A percentile compares a stretch with the other conserved stretches of the same genome.
Evolutionary conservation across 2,329 filamentous ascomycete species (phyloP).

Genomic region (Proliferodiscus dingleyae): DNA sequence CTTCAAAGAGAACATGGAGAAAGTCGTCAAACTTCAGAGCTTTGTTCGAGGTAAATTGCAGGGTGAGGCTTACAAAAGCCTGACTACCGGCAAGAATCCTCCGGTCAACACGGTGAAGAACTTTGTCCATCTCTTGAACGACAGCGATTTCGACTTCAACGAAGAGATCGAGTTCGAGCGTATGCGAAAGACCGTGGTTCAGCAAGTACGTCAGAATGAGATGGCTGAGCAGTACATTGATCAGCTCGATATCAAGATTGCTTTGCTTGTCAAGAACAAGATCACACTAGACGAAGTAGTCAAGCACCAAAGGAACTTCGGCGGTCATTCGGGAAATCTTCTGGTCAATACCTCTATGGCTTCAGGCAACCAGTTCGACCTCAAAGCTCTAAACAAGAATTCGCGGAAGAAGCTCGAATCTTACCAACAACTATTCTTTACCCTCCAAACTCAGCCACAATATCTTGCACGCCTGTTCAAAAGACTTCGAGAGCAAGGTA

Average conservation of each 20-base stretch:
- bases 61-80: conserved; percentile 94
- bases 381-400: conserved; percentile 96
- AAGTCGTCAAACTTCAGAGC: conserved; percentile 97
- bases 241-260: conserved; percentile 98
- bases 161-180: conserved; percentile 97
- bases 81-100: conserved; percentile 93
- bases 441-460: conserved; percentile 91
- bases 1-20: conserved; percentile 97
- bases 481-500: conserved; percentile 75
- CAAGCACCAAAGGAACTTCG: conserved; percentile 93
- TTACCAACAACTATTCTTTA: conserved; percentile 97
- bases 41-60: conserved; percentile 93
- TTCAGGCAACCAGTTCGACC: conserved; percentile 87
- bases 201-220: conserved; percentile 96
- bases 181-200: conserved; percentile 90
- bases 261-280: conserved; percentile 97
- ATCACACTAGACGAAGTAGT: conserved; percentile 98
- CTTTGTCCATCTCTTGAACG: conserved; percentile 94
- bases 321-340: conserved; percentile 78
- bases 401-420: conserved; percentile 92
- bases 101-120: conserved; percentile 96
- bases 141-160: conserved; percentile 98
- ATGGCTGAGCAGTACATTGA: conserved; percentile 97
- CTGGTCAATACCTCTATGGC: conserved; percentile 84
- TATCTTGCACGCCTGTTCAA: conserved; percentile 88